Evolutionary conservation across 169 alveolate genomes (phyloP), one percentile per base, ranked within the genome.

Genomic region (Plasmodium relictum): DNA sequence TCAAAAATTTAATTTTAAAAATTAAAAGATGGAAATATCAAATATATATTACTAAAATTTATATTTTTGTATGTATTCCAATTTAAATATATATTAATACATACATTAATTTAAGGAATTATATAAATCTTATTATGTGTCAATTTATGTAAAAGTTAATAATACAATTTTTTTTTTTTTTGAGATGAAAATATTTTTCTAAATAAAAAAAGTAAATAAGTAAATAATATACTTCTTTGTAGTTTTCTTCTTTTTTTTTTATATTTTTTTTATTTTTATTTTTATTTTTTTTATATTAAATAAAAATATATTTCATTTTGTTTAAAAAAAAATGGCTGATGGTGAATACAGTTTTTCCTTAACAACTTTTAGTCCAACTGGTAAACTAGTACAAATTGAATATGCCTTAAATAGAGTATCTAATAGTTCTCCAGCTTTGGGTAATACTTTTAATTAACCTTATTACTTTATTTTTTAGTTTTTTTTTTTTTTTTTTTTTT

Each of bases 321-420:
- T 59, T 66, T 42, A 16, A 48, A 9, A 56, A 78, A 70, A 73
- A 26, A 95, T 94, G 96, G 93, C 95, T 45, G 97, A 90, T 71
- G 98, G 96, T 39, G 98, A 96, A 70, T 96, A 97, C 88, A 95
- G 96, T 71, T 97, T 97, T 94, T 96, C 98, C 26, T 93, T 98
- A 76, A 98, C 99, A 65, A 98, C 99, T 42, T 98, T 98, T 95
- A 95, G 98, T 56, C 98, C 98, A 44, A 94, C 97, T 48, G 99
- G 99, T 31, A 97, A 98, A 89, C 97, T 99, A 58, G 98, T 97
- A 56, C 99, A 98, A 93, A 97, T 99, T 61, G 99, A 98, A 90
- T 97, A 98, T 89, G 99, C 99, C 16, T 96, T 98, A 74, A 97
- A 97, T 71, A 99, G 99, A 39, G 99, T 97, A 4, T 96, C 97